Base-by-base conservation (phyloP, 768 basidiomycete genomes). In the Tricholoma matsutake region DNA sequence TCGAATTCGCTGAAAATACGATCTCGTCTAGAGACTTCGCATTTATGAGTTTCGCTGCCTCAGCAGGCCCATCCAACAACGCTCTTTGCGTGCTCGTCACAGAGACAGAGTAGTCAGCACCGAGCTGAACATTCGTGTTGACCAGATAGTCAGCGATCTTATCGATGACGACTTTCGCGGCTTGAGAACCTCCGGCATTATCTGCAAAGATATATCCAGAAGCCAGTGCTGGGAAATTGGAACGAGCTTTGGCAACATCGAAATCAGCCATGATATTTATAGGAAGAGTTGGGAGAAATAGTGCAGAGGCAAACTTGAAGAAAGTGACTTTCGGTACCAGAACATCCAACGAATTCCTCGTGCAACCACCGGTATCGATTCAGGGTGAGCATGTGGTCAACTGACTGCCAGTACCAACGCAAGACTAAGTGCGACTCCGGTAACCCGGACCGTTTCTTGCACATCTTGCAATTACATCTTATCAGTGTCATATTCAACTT, bases 101-200 rank as follows among this genome's bases (percentile, higher is more conserved):
- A 2, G 87, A 83, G 22, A 87, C 76, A 8, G 83, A 79, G 68
- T 92, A 92, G 58, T 85, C 83, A 6, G 88, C 89, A 22, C 87
- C 86, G 16, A 89, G 81, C 69, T 92, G 90, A 0, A 83, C 88
- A 67, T 92, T 92, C 7, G 86, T 86, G 73, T 87, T 83, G 32
- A 81, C 60, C 13, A 92, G 80, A 68, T 91, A 93, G 68, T 89
- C 86, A 20, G 77, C 78, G 66, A 91, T 81, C 45, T 80, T 73
- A 64, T 87, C 81, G 58, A 85, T 82, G 32, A 86, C 85, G 54
- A 73, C 73, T 53, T 80, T 75, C 1, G 83, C 73, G 39, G 81
- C 83, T 69, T 82, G 90, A 2, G 89, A 90, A 7, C 89, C 90
- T 0, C 89, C 90, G 0, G 90, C 91, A 61, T 89, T 92, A 75